phyloP scores from a whole-genome alignment of 345 rosid species.

The Citrus glauca region DNA sequence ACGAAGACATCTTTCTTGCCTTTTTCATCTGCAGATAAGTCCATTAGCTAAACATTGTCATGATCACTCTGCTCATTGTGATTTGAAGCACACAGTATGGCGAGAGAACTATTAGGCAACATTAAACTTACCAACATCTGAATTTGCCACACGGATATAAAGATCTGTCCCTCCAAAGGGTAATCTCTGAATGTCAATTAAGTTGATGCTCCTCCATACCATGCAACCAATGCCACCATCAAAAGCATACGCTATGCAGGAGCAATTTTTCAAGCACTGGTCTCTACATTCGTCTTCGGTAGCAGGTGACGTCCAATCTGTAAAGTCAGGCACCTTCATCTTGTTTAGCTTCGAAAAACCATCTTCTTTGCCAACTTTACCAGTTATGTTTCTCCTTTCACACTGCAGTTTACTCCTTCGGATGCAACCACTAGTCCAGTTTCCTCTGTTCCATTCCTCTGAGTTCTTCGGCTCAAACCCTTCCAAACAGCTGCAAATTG shows the following conservation, averaged over 20 bases:
- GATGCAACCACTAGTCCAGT: conserved; percentile 49
- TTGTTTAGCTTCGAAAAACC: conserved; percentile 32
- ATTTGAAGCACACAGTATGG: not conserved
- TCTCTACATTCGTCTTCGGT: conserved; percentile 25
- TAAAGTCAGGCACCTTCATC: conserved; percentile 43
- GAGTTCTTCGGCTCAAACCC: conserved; percentile 44
- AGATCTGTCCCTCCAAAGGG: conserved; percentile 35
- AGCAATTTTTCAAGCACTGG: conserved; percentile 41
- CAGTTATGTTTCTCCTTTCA: conserved; percentile 15
- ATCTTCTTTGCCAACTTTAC: conserved; percentile 29
- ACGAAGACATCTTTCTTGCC: not conserved
- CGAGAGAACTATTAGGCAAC: not conserved
- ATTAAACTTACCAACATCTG: conserved; percentile 24
- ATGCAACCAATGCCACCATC: conserved; percentile 38
- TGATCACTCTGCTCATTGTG: not conserved
- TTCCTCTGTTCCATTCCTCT: conserved; percentile 41
- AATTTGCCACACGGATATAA: not conserved
- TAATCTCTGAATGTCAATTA: conserved; percentile 36
- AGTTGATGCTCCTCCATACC: conserved; percentile 41
- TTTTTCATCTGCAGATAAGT: conserved; percentile 11
- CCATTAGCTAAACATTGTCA: not conserved
- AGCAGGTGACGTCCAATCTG: conserved; percentile 9
- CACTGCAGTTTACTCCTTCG: conserved; percentile 37
- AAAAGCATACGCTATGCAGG: conserved; percentile 14
- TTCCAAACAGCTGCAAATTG: conserved; percentile 47